phyloP scores from a whole-genome alignment of 2,329 filamentous ascomycete genomes.

The Cladosporium sp. region DNA sequence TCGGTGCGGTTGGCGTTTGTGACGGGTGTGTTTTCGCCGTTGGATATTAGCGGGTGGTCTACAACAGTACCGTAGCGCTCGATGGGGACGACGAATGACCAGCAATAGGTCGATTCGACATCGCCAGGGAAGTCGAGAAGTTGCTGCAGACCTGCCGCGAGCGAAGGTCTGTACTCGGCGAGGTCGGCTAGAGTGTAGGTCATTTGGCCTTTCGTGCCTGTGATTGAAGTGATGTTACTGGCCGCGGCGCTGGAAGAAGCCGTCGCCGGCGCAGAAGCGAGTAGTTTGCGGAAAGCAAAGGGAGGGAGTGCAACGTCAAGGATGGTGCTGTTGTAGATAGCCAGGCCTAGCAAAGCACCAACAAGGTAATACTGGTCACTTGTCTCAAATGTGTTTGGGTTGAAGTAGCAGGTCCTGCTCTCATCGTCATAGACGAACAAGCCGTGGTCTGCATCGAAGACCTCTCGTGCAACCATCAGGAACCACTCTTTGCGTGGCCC shows the following conservation, averaged over 20 bases:
- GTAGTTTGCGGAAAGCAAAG: conserved; percentile 82
- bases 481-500: conserved; percentile 95
- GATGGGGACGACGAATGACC: conserved; percentile 74
- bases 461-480: conserved; percentile 76
- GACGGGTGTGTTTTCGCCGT: conserved; percentile 69
- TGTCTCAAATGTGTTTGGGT: conserved; percentile 82
- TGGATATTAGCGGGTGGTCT: conserved; percentile 66
- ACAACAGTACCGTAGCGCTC: conserved; percentile 70
- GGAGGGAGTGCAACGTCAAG: conserved; percentile 82
- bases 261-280: conserved; percentile 68
- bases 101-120: conserved; percentile 73
- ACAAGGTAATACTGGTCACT: conserved; percentile 90
- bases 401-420: conserved; percentile 89
- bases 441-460: conserved; percentile 89
- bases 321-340: conserved; percentile 93
- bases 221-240: conserved; percentile 39
- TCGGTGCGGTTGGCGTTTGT: conserved; percentile 81
- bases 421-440: conserved; percentile 91
- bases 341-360: conserved; percentile 79
- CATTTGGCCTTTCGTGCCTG: conserved; percentile 45
- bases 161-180: conserved; percentile 71
- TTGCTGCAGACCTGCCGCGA: conserved; percentile 71
- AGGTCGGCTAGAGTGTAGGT: conserved; percentile 76
- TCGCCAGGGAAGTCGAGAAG: conserved; percentile 80
- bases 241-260: conserved; percentile 53